Evolutionary conservation across 2,329 filamentous ascomycete species (phyloP), one percentile per base, ranked within the genome.

Genomic region (Ophiostoma ulmi): DNA sequence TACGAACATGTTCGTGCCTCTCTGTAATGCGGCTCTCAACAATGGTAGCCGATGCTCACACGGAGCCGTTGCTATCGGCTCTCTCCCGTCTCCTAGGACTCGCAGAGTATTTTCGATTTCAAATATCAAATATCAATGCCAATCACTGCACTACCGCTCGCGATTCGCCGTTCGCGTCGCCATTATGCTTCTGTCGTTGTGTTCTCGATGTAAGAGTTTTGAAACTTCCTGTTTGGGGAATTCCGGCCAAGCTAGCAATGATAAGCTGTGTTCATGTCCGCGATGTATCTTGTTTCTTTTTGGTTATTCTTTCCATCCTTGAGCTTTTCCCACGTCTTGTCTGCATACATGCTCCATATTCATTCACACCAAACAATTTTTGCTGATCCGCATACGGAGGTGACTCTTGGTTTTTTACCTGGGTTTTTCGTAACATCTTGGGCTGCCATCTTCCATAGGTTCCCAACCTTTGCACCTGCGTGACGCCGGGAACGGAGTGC

Each of bases 1-100:
- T 22, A 22, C 20, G n/a, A 31, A 61, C 31, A 31, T 3, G 31
- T 31, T 31, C 3, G 31, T 31, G 31, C 31, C 31, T 39, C 38
- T 39, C 38, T 48, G 17, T n/a, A n/a, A 20, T 65, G 63, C 63
- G 63, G 63, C 63, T 65, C 63, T 65, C 63, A 65, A 20, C 55
- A 61, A 38, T 31, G 31, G 61, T n/a, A 36, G 31, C 61, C 31
- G 17, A 31, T 31, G 31, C 31, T 36, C 22, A 35, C 31, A 63
- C 58, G 61, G 61, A 36, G 61, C 35, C 61, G 52, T 58, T 20
- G n/a, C 5, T 7, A 7, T 48, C 44, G 44, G 44, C 41, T 44
- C 17, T 48, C 38, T 10, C 11, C 38, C 10, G 44, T 48, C 44
- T 20, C 44, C 6, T 48, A 48, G 44, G 17, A 48, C 44, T 48